Percentiles rank a stretch among this genome's conserved stretches.
phyloP scores from a whole-genome alignment of 371 early-diverging fungal species.

The Zopfochytrium polystomum region DNA sequence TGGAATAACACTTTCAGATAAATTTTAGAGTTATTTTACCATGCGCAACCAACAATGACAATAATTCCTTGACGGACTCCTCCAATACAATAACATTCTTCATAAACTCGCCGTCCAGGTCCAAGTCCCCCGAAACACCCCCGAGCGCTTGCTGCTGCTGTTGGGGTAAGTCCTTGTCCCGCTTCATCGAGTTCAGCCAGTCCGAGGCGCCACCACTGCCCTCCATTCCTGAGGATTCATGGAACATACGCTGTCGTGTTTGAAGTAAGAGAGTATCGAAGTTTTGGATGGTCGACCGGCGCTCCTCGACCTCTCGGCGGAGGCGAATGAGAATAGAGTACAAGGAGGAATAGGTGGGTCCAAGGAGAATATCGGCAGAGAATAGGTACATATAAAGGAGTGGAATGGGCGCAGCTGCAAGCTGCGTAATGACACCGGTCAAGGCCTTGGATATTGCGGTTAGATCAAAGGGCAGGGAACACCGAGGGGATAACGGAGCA shows the following conservation, averaged over 20 bases:
- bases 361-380: slow-evolving; percentile 29
- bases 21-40: too few relatives aligned
- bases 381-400: slow-evolving; percentile 40
- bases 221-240: background rate
- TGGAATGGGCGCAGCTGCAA: slow-evolving; percentile 54
- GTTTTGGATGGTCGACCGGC: slow-evolving; percentile 13
- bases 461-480: background rate
- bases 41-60: slow-evolving; percentile 63
- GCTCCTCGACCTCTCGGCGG: slow-evolving; percentile 33
- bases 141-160: background rate
- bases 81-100: slow-evolving; percentile 90
- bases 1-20: too few relatives aligned
- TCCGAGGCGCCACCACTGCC: background rate
- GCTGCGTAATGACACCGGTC: slow-evolving; percentile 79
- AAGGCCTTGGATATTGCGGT: slow-evolving; percentile 50
- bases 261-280: slow-evolving; percentile 21
- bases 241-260: slow-evolving; percentile 27
- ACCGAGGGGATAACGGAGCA: background rate
- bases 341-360: slow-evolving; percentile 19
- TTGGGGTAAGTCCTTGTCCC: slow-evolving; percentile 6
- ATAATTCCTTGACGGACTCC: slow-evolving; percentile 85
- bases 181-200: background rate
- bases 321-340: slow-evolving; percentile 33
- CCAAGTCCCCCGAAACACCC: slow-evolving; percentile 16
- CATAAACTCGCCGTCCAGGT: slow-evolving; percentile 40